Base-by-base conservation (phyloP, 768 basidiomycete genomes). In the Trametes maxima region DNA sequence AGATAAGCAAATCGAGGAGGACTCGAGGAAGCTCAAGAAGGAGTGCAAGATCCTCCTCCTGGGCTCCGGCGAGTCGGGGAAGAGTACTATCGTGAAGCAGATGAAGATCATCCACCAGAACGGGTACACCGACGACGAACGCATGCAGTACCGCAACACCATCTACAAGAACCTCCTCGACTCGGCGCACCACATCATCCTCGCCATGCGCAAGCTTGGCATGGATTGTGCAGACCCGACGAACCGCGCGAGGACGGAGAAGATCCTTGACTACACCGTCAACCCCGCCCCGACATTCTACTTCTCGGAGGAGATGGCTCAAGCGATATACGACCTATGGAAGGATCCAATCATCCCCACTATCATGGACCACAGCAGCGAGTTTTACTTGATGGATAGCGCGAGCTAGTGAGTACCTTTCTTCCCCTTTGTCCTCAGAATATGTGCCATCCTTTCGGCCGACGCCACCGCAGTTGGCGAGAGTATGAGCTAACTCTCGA, bases 41-140 rank as follows among this genome's bases (percentile, higher is more conserved):
- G 94, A 95, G 72, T 95, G 92, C 79, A 95, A 95, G 82, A 95
- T 97, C 67, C 75, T 97, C 21, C 77, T 97, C 14, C 79, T 97
- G n/a, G 95, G 95, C 57, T 95, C 94, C 14, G 94, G 95, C 68
- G 94, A 96, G 78, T 92, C 90, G 0, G 96, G 95, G 6, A 98
- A 98, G 77, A 88, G 86, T 4, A 98, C 95, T 0, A 94, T 98
- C 65, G 94, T 97, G 37, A 98, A 98, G 73, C 95, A 98, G 75
- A 97, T 98, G 95, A 97, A 96, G 81, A 95, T 98, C 59, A 95
- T 98, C 50, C 92, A 98, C 73, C 92, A 96, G 73, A 86, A 88
- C 63, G 95, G 95, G 13, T 98, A 94, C 76, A 84, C 87, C 2
- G 74, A 76, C 8, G 83, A 89, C 0, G 94, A 97, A 72, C 84